Percentiles rank a stretch among this genome's conserved stretches.
Evolutionary conservation across 2,329 filamentous ascomycete species (phyloP).

Genomic region (Alternaria consortialis): DNA sequence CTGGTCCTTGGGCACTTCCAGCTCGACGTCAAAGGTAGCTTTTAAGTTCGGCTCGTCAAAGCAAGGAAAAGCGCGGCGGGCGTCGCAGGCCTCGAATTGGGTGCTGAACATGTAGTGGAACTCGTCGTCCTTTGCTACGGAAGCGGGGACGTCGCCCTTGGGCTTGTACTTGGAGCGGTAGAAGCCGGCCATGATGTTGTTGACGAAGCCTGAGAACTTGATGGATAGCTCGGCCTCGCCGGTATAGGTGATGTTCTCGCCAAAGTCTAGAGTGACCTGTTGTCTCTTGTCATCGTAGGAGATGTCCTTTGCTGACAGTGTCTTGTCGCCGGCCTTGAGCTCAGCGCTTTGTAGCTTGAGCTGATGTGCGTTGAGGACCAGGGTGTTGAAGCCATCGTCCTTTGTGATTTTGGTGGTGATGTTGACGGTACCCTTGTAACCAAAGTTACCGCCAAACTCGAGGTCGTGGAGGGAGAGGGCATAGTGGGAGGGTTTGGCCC

Average conservation of each 20-base stretch:
- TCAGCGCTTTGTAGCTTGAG: slow-evolving; percentile 77
- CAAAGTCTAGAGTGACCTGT: slow-evolving; percentile 80
- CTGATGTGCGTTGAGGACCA: slow-evolving; percentile 86
- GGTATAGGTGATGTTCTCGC: slow-evolving; percentile 72
- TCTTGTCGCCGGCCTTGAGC: slow-evolving; percentile 66
- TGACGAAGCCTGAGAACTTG: slow-evolving; percentile 81
- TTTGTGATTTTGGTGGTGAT: slow-evolving; percentile 79
- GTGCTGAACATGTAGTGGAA: slow-evolving; percentile 82
- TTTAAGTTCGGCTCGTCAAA: slow-evolving; percentile 98
- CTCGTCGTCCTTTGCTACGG: slow-evolving; percentile 76
- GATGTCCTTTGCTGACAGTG: slow-evolving; percentile 71
- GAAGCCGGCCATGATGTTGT: slow-evolving; percentile 89
- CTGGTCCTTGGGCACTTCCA: slow-evolving; percentile 89
- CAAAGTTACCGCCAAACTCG: slow-evolving; percentile 75
- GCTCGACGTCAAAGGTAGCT: slow-evolving; percentile 91
- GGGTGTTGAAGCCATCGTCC: slow-evolving; percentile 69
- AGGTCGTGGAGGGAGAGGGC: slow-evolving; percentile 81
- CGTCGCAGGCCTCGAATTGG: slow-evolving; percentile 97
- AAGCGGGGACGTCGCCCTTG: slow-evolving; percentile 72
- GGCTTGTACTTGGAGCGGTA: slow-evolving; percentile 96
- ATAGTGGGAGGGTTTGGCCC: slow-evolving; percentile 87
- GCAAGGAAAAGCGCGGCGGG: slow-evolving; percentile 93
- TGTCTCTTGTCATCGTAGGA: slow-evolving; percentile 85
- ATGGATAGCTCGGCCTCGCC: slow-evolving; percentile 73
- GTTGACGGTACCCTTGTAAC: slow-evolving; percentile 84